These are phyloP conservation scores for Apiospora pterosperma DNA, from an alignment of 2,329 filamentous ascomycete genomes.

Conservation along the genomic window DNA sequence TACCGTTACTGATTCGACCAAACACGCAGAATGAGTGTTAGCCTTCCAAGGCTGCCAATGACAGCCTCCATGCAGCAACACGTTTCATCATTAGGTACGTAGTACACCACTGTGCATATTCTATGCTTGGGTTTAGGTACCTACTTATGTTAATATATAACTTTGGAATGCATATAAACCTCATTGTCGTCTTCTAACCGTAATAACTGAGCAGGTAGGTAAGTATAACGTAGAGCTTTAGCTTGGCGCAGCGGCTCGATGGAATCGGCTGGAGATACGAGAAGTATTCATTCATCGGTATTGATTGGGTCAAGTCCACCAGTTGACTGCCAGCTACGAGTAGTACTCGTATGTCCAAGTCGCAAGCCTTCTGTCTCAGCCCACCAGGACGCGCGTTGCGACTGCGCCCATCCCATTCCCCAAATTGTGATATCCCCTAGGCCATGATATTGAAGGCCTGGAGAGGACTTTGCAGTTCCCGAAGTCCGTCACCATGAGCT, in stretches of 20 bases:
- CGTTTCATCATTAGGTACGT: background rate
- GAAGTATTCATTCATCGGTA: background rate
- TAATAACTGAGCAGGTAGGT: background rate
- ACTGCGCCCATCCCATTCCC: background rate
- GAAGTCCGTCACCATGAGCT: background rate
- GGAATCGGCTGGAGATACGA: background rate
- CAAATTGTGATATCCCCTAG: background rate
- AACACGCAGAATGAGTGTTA: background rate
- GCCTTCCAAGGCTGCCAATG: background rate
- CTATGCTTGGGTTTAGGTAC: background rate
- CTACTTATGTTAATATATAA: background rate
- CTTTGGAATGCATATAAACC: background rate
- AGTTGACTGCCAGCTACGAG: background rate
- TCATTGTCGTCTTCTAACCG: background rate
- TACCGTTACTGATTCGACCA: background rate
- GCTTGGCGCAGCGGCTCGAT: background rate
- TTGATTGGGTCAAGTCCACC: background rate
- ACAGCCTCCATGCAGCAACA: background rate
- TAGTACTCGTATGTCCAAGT: too few species aligned
- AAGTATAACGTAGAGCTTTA: background rate
- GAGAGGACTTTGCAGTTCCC: background rate
- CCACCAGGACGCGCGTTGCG: conserved; percentile 16
- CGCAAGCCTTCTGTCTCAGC: conserved; percentile 10
- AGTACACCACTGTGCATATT: background rate
- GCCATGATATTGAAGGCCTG: background rate